Percentiles rank a stretch among this genome's conserved stretches.
These are phyloP conservation scores for Phytophthora tubulina DNA, from an alignment of 352 stramenopile species.

Conservation along the genomic window DNA sequence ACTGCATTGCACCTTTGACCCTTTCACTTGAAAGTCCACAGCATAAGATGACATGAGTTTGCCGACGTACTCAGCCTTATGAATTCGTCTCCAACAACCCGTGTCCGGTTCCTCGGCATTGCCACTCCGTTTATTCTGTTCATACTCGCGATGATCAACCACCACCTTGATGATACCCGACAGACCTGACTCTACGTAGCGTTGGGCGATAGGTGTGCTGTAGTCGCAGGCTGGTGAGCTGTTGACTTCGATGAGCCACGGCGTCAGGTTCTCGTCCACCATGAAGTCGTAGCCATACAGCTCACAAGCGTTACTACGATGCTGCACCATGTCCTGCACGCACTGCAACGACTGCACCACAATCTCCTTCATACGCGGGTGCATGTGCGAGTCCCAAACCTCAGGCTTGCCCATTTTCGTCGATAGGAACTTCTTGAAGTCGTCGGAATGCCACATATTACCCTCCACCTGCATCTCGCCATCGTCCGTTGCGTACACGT, in stretches of 20 bases:
- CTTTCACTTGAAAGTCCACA: slow-evolving; percentile 77
- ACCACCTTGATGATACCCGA: slow-evolving; percentile 91
- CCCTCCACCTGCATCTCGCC: slow-evolving; percentile 66
- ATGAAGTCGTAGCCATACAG: slow-evolving; percentile 96
- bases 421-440: slow-evolving; percentile 68
- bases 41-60: slow-evolving; percentile 74
- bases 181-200: slow-evolving; percentile 89
- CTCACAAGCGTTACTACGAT: slow-evolving; percentile 92
- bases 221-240: slow-evolving; percentile 94
- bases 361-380: slow-evolving; percentile 90
- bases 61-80: slow-evolving; percentile 69
- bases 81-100: slow-evolving; percentile 70
- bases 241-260: slow-evolving; percentile 95
- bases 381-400: slow-evolving; percentile 62
- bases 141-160: slow-evolving; percentile 84
- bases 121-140: slow-evolving; percentile 53
- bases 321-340: slow-evolving; percentile 88
- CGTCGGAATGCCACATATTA: slow-evolving; percentile 86
- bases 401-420: slow-evolving; percentile 41
- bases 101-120: slow-evolving; percentile 58
- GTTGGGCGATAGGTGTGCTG: slow-evolving; percentile 90
- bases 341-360: slow-evolving; percentile 86
- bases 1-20: slow-evolving; percentile 53
- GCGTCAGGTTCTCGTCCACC: slow-evolving; percentile 85
- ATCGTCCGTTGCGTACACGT: slow-evolving; percentile 76